Percentiles rank a stretch among this genome's conserved stretches.
Conservation (phyloP, 352 stramenopile species). For the Phytopythium litorale region DNA sequence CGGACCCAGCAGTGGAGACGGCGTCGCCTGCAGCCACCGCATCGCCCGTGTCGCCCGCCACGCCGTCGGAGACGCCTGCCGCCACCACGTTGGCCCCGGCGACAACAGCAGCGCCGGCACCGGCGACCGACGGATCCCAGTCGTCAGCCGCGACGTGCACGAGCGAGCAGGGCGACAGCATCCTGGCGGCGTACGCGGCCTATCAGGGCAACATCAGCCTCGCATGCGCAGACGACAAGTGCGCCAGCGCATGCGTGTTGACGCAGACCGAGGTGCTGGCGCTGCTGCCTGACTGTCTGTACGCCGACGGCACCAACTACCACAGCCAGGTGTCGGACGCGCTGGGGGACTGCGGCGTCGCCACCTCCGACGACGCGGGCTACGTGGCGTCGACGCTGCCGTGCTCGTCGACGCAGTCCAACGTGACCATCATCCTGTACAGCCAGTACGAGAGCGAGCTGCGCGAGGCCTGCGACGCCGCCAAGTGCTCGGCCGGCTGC, state of each 20-base stretch:
- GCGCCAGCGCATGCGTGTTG: not conserved
- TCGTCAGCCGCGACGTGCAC: not conserved
- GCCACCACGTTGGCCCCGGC: not conserved
- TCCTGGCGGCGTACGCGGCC: constrained; percentile 1
- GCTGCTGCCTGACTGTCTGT: constrained; percentile 4
- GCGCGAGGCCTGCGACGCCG: constrained; percentile 4
- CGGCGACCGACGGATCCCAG: not conserved
- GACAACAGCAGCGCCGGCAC: not conserved
- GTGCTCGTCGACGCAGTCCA: constrained; percentile 5
- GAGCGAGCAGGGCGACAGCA: not conserved
- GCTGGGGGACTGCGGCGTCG: constrained; percentile 1
- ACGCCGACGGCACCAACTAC: constrained; percentile 7
- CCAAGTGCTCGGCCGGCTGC: constrained; percentile 4
- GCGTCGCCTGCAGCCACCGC: not conserved
- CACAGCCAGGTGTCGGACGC: not conserved
- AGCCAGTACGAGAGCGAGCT: not conserved
- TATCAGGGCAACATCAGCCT: constrained; percentile 2
- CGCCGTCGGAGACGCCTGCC: not conserved
- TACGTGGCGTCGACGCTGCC: constrained; percentile 1
- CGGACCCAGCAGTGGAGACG: not conserved
- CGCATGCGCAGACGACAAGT: not conserved
- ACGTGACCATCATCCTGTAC: constrained; percentile 9
- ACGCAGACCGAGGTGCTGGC: not conserved
- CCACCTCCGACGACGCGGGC: not conserved
- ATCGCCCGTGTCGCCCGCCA: not conserved